Evolutionary conservation across 2,329 filamentous ascomycete genomes (phyloP).

Genomic region (Colletotrichum melonis): DNA sequence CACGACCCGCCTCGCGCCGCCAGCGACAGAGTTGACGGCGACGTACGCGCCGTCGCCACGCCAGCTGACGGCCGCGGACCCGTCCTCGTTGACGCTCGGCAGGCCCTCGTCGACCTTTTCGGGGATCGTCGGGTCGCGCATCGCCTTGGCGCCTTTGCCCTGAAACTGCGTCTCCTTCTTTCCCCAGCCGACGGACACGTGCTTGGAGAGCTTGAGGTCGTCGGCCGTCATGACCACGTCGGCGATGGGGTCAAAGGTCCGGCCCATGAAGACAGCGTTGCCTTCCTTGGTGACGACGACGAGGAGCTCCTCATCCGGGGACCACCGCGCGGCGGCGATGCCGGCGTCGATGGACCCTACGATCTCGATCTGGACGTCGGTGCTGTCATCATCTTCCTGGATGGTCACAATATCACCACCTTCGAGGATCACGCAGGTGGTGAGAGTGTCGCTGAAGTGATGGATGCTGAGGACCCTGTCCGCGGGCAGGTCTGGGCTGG

Average conservation of each 20-base stretch:
- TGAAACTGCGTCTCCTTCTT: conserved; percentile 99
- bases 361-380: conserved; percentile 87
- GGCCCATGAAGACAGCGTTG: conserved; percentile 91
- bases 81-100: conserved; percentile 80
- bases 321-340: conserved; percentile 91
- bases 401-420: conserved; percentile 93
- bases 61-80: conserved; percentile 83
- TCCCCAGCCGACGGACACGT: conserved; percentile 97
- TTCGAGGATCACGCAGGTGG: conserved; percentile 84
- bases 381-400: conserved; percentile 68
- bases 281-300: conserved; percentile 83
- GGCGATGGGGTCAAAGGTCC: conserved; percentile 85
- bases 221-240: conserved; percentile 78
- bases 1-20: conserved; percentile 78
- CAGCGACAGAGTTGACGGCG: conserved; percentile 84
- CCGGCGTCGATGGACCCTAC: conserved; percentile 94
- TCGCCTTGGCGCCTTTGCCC: conserved; percentile 85
- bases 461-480: conserved; percentile 85
- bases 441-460: conserved; percentile 83
- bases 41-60: conserved; percentile 93
- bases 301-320: conserved; percentile 92
- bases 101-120: conserved; percentile 89
- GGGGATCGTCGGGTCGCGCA: conserved; percentile 94
- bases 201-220: conserved; percentile 87
- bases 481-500: conserved; percentile 77